Evolutionary conservation across 306 rosid genomes (phyloP), one percentile per base, ranked within the genome.

Genomic region (Cicer cuneatum): DNA sequence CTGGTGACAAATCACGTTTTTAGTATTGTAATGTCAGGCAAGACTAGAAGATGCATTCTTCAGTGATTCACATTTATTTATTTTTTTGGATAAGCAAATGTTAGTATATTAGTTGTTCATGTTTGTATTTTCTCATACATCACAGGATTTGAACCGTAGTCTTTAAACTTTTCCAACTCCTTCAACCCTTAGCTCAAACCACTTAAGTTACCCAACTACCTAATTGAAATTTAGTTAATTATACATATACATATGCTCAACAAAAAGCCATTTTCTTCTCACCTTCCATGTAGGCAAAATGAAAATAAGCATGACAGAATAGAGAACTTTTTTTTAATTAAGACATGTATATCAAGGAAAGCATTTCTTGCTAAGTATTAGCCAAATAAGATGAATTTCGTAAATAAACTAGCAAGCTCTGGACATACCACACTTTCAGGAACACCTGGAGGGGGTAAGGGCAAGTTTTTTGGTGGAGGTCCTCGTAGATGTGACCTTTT

Each of bases 341-440:
- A 56, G 45, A 14, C 29, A 16, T 45, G 13, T 16, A n/a, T 51
- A 73, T 51, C 66, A 54, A 12, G 10, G 43, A 46, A 51, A 51
- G 13, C 8, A 38, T 35, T 72, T 60, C 16, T 14, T 42, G 40
- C 61, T 38, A 74, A 62, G 81, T 64, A 74, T 3, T 21, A 77
- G 77, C 66, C 64, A 77, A 66, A 64, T 46, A 53, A 41, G 45
- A 83, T 73, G 38, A 43, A 57, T 1, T 52, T 46, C 18, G 18
- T 40, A 10, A 62, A 59, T 57, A n/a, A 72, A 76, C 13, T 80
- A 51, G 53, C 47, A 67, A 35, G 76, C 24, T 29, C 38, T 41
- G 60, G 64, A 84, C 97, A 77, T 95, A 95, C 99, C 99, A 95
- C 99, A 59, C 98, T 95, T 89, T 90, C 97, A 51, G 99, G 99